phyloP scores from a whole-genome alignment of 306 rosid genomes.

The Sechiopsis laciniata region DNA sequence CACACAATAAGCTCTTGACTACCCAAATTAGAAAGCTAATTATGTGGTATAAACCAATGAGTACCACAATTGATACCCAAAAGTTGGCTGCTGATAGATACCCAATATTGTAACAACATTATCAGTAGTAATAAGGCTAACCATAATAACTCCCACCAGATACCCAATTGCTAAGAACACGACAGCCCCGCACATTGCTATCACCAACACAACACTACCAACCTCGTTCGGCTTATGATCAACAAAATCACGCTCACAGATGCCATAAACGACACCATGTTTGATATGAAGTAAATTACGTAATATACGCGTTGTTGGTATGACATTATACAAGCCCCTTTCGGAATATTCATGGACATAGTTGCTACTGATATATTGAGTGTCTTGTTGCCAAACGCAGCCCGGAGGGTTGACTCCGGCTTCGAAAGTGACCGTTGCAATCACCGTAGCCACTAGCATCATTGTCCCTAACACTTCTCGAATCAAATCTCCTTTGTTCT shows the following conservation, averaged over 20 bases:
- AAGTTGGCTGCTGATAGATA: no score
- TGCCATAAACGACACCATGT: background rate
- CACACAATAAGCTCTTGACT: background rate
- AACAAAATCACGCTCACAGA: background rate
- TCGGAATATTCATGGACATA: no score
- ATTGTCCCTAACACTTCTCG: background rate
- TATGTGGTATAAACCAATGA: background rate
- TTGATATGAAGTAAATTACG: background rate
- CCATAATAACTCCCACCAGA: background rate
- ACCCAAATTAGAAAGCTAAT: background rate
- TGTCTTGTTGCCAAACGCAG: background rate
- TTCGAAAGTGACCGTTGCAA: background rate
- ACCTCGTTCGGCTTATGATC: background rate
- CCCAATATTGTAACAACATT: no score
- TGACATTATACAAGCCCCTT: background rate
- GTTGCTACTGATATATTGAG: background rate
- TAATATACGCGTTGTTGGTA: no score
- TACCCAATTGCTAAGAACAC: background rate
- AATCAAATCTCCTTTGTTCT: background rate
- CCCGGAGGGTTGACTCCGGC: background rate
- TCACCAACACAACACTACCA: background rate
- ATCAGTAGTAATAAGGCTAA: background rate
- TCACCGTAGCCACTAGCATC: constrained; percentile 10
- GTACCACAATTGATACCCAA: no score
- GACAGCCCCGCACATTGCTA: background rate